A percentile compares a stretch with the other conserved stretches of the same genome.
Conservation (phyloP, 192 early-diverging fungal species). For the Linnemannia exigua region DNA sequence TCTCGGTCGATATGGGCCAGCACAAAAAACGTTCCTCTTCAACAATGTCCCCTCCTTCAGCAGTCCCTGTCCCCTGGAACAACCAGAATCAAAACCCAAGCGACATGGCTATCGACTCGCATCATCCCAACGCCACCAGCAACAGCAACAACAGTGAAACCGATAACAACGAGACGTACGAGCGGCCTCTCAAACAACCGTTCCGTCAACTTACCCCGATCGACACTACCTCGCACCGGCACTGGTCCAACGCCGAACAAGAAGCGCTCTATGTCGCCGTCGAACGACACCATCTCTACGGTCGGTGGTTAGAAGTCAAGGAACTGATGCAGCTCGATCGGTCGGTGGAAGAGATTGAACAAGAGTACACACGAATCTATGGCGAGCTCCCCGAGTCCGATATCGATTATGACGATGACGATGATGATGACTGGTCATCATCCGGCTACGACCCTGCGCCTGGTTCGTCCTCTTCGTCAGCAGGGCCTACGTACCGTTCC, state of each 20-base stretch:
- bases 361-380: slow-evolving; percentile 52
- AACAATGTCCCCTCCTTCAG: slow-evolving; percentile 39
- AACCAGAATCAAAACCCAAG: not conserved
- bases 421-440: slow-evolving; percentile 18
- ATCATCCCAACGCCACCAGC: slow-evolving; percentile 3
- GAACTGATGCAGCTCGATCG: slow-evolving; percentile 37
- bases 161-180: not conserved
- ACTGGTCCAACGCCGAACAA: slow-evolving; percentile 41
- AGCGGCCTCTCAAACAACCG: slow-evolving; percentile 12
- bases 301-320: slow-evolving; percentile 38
- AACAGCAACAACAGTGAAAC: not conserved
- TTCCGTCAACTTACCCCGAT: slow-evolving; percentile 9
- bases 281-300: slow-evolving; percentile 36
- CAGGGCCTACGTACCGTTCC: not conserved
- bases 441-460: not conserved
- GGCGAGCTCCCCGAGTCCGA: slow-evolving; percentile 42
- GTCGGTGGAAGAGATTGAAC: slow-evolving; percentile 32
- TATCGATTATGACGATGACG: slow-evolving; percentile 19
- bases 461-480: not conserved
- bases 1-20: slow-evolving; percentile 11
- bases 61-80: slow-evolving; percentile 2
- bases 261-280: slow-evolving; percentile 52
- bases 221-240: not conserved
- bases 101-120: not conserved
- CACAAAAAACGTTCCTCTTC: slow-evolving; percentile 38